phyloP scores from a whole-genome alignment of 768 basidiomycete species.

The Mycena pura region DNA sequence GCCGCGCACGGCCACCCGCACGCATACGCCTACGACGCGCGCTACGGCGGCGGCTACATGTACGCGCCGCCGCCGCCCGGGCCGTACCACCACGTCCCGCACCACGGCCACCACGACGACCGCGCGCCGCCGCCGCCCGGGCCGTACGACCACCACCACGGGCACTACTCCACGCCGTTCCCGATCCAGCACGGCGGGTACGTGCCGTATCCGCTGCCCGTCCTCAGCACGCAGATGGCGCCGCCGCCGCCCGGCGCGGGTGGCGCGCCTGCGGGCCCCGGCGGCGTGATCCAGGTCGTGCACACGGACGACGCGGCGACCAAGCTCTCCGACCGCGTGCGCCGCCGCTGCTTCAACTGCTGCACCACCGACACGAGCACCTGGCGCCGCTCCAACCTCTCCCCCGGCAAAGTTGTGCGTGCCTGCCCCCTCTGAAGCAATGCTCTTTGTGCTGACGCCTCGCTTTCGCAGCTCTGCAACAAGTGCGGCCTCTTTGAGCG shows the following conservation, averaged over 20 bases:
- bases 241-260: conserved; percentile 16
- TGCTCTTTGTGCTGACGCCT: conserved; percentile 34
- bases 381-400: conserved; percentile 79
- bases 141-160: conserved; percentile 31
- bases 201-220: conserved; percentile 24
- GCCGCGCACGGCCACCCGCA: conserved; percentile 34
- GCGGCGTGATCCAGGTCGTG: conserved; percentile 33
- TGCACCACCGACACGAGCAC: conserved; percentile 86
- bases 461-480: conserved; percentile 53
- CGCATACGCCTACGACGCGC: conserved; percentile 13
- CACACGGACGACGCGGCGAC: conserved; percentile 83
- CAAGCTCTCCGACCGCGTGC: conserved; percentile 78
- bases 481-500: conserved; percentile 85
- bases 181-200: conserved; percentile 11
- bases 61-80: conserved; percentile 34
- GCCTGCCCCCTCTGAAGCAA: background rate
- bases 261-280: conserved; percentile 1
- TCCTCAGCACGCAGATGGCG: conserved; percentile 28
- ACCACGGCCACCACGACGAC: conserved; percentile 8
- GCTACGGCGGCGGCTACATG: conserved; percentile 38
- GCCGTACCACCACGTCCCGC: conserved; percentile 14
- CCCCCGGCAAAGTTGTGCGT: conserved; percentile 78
- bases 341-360: conserved; percentile 84
- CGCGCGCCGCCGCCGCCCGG: conserved; percentile 10
- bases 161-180: conserved; percentile 4